Evolutionary conservation across 495 filamentous ascomycete genomes (phyloP).

Genomic region (Niebla homalea): DNA sequence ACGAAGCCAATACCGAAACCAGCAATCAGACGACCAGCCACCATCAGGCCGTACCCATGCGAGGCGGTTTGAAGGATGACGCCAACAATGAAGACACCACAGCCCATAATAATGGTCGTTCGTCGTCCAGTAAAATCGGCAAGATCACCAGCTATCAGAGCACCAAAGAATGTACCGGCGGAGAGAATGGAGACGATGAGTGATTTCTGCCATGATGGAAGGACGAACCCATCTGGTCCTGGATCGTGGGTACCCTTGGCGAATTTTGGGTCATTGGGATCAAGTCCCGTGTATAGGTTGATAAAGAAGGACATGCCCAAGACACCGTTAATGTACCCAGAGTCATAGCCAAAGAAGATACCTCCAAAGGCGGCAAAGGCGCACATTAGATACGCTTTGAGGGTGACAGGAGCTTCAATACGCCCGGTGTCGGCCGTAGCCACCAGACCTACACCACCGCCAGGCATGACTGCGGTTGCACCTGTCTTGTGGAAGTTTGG

Average conservation of each 20-base stretch:
- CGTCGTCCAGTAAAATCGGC: slow-evolving; percentile 44
- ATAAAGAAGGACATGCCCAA: slow-evolving; percentile 41
- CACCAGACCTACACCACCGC: slow-evolving; percentile 9
- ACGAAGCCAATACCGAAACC: slow-evolving; percentile 66
- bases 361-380: slow-evolving; percentile 57
- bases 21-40: slow-evolving; percentile 56
- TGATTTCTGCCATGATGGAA: slow-evolving; percentile 29
- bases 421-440: slow-evolving; percentile 31
- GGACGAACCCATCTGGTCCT: slow-evolving; percentile 18
- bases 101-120: slow-evolving; percentile 43
- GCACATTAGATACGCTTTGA: slow-evolving; percentile 56
- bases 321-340: slow-evolving; percentile 51
- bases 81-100: slow-evolving; percentile 39
- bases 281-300: slow-evolving; percentile 26
- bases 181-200: slow-evolving; percentile 48
- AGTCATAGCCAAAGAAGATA: slow-evolving; percentile 55
- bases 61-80: slow-evolving; percentile 41
- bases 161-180: slow-evolving; percentile 49
- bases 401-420: slow-evolving; percentile 51
- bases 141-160: slow-evolving; percentile 41
- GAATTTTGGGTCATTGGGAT: slow-evolving; percentile 17
- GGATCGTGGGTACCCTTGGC: slow-evolving; percentile 5
- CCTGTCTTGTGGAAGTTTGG: neutral
- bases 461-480: slow-evolving; percentile 13
- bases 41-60: slow-evolving; percentile 37